Evolutionary conservation across 2,329 filamentous ascomycete species (phyloP).

Genomic region (Trichoderma sp.): DNA sequence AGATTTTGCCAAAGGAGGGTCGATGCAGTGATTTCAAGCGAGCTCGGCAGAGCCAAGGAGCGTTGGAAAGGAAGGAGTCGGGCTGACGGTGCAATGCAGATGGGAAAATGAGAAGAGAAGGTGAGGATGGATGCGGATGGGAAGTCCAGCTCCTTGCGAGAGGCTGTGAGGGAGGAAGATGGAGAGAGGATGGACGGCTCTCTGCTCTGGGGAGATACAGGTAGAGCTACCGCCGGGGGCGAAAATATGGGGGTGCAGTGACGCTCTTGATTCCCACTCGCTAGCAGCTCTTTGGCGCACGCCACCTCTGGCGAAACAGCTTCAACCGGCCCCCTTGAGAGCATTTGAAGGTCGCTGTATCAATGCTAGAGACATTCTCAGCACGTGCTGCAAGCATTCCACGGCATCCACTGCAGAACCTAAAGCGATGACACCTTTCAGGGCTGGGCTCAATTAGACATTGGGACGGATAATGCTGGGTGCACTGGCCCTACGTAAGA

Average conservation of each 20-base stretch:
- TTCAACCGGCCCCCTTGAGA: conserved; percentile 8
- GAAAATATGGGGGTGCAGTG: conserved; percentile 14
- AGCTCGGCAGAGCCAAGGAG: conserved; percentile 40
- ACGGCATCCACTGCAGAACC: conserved; percentile 4
- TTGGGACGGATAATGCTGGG: background rate
- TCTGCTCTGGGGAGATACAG: background rate
- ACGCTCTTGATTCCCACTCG: conserved; percentile 17
- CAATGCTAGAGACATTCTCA: background rate
- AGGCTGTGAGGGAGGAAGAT: conserved; percentile 31
- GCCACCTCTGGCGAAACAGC: conserved; percentile 24
- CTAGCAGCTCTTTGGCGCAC: conserved; percentile 19
- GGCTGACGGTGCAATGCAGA: conserved; percentile 34
- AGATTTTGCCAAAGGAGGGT: conserved; percentile 41
- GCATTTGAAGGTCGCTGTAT: background rate
- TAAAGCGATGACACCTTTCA: background rate
- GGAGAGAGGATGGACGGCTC: conserved; percentile 16
- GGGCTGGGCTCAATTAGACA: background rate
- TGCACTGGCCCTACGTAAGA: background rate
- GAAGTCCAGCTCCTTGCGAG: conserved; percentile 36
- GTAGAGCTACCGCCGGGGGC: conserved; percentile 4
- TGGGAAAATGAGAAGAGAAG: conserved; percentile 39
- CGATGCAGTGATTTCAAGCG: conserved; percentile 29
- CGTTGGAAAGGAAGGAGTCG: conserved; percentile 36
- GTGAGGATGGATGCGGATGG: conserved; percentile 43
- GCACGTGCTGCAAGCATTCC: background rate